Evolutionary conservation across 106 monocot species (phyloP), one percentile per base, ranked within the genome.

Genomic region (Dioscorea alata): DNA sequence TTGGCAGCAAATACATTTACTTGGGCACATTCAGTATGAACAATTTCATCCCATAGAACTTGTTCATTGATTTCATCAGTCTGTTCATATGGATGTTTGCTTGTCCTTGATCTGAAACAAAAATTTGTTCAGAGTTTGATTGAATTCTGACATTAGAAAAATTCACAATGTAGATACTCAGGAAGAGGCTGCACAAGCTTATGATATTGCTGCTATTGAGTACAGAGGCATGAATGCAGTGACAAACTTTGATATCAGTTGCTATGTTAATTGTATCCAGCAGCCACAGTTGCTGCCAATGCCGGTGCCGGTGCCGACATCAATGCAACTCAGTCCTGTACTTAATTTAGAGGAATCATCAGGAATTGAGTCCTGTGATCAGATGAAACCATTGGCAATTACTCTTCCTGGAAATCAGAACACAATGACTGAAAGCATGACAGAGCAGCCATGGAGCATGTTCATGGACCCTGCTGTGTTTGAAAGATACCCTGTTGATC

Each of bases 171-270:
- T 69, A 97, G 96, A 78, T 52, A 97, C 96, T 2, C 86, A 97
- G 57, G 92, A 97, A 72, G 96, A 97, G 69, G 96, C 96, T 19
- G 96, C 96, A 1, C 75, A 77, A 49, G 96, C 96, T 14, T 97
- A 97, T 52, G 96, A 97, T 69, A 71, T 82, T 16, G 96, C 96
- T 12, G 96, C 92, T 0, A 76, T 97, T 18, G 86, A 92, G 49
- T 83, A 83, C 84, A 77, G 92, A 75, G 96, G 96, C 1, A 56
- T 63, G 22, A 78, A 63, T 25, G 96, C 96, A 0, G 89, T 97
- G 8, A 97, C 96, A 70, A 97, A 97, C 83, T 97, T 97, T 33
- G 84, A 89, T 69, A 71, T 79, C 34, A 97, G 79, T 71, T 62
- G 68, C 72, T 97, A 97, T 67, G 9, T 76, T 4, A 66, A 82